Percentiles rank a stretch among this genome's conserved stretches.
phyloP scores from a whole-genome alignment of 2,329 filamentous ascomycete species.

The Fusarium udum region DNA sequence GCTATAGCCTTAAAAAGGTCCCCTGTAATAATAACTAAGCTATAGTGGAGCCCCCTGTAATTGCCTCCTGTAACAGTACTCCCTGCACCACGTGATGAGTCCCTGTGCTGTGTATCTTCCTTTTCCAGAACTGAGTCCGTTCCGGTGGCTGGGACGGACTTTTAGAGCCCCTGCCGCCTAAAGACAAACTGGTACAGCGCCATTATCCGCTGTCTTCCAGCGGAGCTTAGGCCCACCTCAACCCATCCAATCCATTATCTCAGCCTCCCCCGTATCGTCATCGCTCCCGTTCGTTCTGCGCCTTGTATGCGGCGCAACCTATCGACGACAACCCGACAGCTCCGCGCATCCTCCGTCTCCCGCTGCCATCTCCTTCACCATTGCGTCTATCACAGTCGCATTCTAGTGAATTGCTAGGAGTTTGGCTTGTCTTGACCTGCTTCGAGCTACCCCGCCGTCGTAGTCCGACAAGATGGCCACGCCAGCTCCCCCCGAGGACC shows the following conservation, averaged over 20 bases:
- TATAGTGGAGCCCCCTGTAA: no score
- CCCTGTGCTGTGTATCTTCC: background rate
- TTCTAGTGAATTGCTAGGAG: constrained; percentile 42
- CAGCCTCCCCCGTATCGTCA: constrained; percentile 47
- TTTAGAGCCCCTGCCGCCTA: constrained; percentile 35
- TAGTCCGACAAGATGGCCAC: constrained; percentile 54
- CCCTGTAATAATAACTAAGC: no score
- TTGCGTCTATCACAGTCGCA: constrained; percentile 30
- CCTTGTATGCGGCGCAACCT: constrained; percentile 42
- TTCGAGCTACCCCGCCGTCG: constrained; percentile 48
- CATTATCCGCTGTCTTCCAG: constrained; percentile 31
- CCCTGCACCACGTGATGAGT: constrained; percentile 31
- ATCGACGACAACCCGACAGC: constrained; percentile 34
- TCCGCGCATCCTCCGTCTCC: constrained; percentile 20
- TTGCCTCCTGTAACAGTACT: no score
- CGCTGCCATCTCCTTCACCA: constrained; percentile 27
- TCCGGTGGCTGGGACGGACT: constrained; percentile 11
- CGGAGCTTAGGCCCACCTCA: constrained; percentile 35
- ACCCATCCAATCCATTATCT: constrained; percentile 44
- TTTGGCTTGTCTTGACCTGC: constrained; percentile 32
- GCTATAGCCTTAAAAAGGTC: no score
- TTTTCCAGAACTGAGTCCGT: background rate
- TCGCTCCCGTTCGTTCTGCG: constrained; percentile 38
- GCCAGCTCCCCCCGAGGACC: constrained; percentile 77
- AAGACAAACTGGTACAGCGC: constrained; percentile 35